Conservation (phyloP, 805 yeast species). For the Saccharomycopsis lassenensis region DNA sequence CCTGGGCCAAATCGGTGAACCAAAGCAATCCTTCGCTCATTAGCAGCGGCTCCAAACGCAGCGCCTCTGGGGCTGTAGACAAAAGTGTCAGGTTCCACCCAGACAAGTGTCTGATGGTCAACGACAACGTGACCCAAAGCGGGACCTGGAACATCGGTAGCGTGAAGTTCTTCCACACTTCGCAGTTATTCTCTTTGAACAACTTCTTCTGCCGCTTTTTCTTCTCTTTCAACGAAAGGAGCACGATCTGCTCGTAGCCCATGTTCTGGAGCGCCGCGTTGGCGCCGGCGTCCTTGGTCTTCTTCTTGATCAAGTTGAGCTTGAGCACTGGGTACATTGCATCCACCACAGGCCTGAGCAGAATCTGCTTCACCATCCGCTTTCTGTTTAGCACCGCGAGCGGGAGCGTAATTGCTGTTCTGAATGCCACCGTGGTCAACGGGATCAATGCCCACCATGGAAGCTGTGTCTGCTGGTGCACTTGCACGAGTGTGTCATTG, state of each 20-base stretch:
- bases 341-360: constrained; percentile 55
- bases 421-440: constrained; percentile 49
- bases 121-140: constrained; percentile 70
- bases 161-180: constrained; percentile 67
- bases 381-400: constrained; percentile 63
- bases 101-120: constrained; percentile 63
- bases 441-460: constrained; percentile 87
- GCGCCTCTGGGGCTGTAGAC: constrained; percentile 24
- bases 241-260: constrained; percentile 66
- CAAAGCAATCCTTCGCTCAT: constrained; percentile 48
- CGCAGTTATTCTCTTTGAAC: constrained; percentile 58
- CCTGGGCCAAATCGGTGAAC: constrained; percentile 46
- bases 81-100: constrained; percentile 36
- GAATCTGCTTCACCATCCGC: constrained; percentile 59
- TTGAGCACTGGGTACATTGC: constrained; percentile 70
- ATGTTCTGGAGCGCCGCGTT: constrained; percentile 28
- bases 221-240: constrained; percentile 68
- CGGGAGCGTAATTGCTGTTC: constrained; percentile 66
- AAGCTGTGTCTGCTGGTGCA: constrained; percentile 48
- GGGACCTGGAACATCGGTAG: constrained; percentile 82
- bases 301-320: constrained; percentile 38
- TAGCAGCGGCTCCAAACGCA: constrained; percentile 39
- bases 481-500: constrained; percentile 30
- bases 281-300: constrained; percentile 22
- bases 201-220: constrained; percentile 61